Evolutionary conservation across 2,329 filamentous ascomycete genomes (phyloP), one percentile per base, ranked within the genome.

Genomic region (Hansfordia pulvinata): DNA sequence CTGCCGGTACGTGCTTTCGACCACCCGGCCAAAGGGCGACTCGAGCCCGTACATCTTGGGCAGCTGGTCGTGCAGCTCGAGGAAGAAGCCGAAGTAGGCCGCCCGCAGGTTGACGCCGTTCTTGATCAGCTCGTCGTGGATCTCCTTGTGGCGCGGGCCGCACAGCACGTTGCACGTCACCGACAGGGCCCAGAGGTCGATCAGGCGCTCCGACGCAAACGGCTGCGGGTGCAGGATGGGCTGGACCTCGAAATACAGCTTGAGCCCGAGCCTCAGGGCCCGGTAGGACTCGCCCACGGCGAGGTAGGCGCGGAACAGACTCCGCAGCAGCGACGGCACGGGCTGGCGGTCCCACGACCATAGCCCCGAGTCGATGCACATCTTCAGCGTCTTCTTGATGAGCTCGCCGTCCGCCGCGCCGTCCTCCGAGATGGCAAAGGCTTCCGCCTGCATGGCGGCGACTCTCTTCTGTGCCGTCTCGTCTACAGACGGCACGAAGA

Each of bases 271-370:
- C 8, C 39, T 33, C 23, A 44, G 44, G 6, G 39, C 32, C 17
- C 33, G 29, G 31, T 42, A 42, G 11, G 35, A 24, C 14, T 33
- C 23, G n/a, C 35, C 40, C 9, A 28, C 28, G 21, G 34, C 30
- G 8, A 46, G 26, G 27, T 43, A 43, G 17, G 25, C 20, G 8
- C 30, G 18, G 25, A 42, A 36, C 20, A 46, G 38, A 10, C 35
- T 38, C 5, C 33, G 37, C 29, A 33, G 38, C 8, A 46, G 36
- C 13, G 27, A 22, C 3, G 39, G 40, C 11, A 46, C 37, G 6
- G 43, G 43, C 26, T 43, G 40, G 13, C 36, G 32, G 9, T 37
- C 33, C 40, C 38, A 43, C 6, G 11, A 26, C 41, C 40, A 46
- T 28, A 43, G 31, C 20, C 37, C 37, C 6, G 42, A 42, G n/a